Percentiles rank a stretch among this genome's conserved stretches.
Evolutionary conservation across 2,329 filamentous ascomycete species (phyloP).

Genomic region (Rhexocercosporidium sp.): DNA sequence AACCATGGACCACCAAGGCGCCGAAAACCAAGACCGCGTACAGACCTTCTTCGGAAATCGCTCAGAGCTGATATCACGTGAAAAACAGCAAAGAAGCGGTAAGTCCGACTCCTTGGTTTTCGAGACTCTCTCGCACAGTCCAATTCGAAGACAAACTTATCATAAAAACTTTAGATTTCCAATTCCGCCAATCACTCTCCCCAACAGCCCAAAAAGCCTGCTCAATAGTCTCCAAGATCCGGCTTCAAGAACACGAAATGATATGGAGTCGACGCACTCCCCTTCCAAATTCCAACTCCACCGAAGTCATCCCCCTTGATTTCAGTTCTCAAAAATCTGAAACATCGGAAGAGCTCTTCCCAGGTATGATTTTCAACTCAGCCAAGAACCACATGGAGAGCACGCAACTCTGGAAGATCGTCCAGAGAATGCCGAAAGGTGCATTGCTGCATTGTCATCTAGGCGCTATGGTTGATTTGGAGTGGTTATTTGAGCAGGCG

Average conservation of each 20-base stretch:
- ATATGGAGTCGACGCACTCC: conserved; percentile 67
- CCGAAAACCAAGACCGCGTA: neutral
- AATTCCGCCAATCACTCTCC: conserved; percentile 74
- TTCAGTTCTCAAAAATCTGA: conserved; percentile 18
- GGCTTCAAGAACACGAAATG: conserved; percentile 72
- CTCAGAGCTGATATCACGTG: conserved; percentile 22
- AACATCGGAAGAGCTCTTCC: conserved; percentile 68
- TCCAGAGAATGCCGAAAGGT: conserved; percentile 86
- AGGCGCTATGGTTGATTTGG: conserved; percentile 85
- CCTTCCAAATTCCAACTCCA: conserved; percentile 30
- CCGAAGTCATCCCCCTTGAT: conserved; percentile 67
- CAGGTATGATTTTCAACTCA: conserved; percentile 88
- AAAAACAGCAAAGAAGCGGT: conserved; percentile 32
- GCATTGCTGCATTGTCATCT: conserved; percentile 84
- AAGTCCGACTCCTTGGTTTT: neutral
- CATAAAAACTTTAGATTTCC: conserved; percentile 58
- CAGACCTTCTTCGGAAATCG: conserved; percentile 19
- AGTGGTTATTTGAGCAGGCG: conserved; percentile 74
- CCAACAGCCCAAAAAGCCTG: conserved; percentile 77
- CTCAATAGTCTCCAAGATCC: conserved; percentile 77
- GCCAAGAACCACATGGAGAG: conserved; percentile 81
- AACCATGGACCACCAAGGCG: conserved; percentile 1
- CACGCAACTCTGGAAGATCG: conserved; percentile 82
- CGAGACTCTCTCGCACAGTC: neutral
- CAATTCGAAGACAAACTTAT: neutral